Evolutionary conservation across 2,329 filamentous ascomycete genomes (phyloP).

Genomic region (Alternaria ventricosa): DNA sequence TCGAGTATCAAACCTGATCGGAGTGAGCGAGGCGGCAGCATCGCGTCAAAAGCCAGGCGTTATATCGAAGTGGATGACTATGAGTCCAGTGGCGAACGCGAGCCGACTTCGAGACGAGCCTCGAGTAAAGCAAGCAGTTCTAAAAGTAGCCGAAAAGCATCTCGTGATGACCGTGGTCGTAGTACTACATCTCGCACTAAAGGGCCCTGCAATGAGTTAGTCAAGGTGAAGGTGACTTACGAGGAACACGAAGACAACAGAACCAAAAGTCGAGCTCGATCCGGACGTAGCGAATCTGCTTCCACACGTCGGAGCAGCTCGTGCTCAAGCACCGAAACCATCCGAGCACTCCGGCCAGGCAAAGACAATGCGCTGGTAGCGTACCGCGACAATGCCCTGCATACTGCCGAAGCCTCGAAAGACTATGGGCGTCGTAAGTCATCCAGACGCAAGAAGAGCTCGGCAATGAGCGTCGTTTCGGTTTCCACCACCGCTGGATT

Average conservation of each 20-base stretch:
- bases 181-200: background rate
- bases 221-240: background rate
- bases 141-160: background rate
- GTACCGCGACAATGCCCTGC: background rate
- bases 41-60: background rate
- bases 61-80: fast-evolving
- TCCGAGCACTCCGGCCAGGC: background rate
- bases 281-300: fast-evolving
- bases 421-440: fast-evolving
- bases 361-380: fast-evolving
- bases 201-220: fast-evolving
- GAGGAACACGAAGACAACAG: background rate
- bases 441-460: background rate
- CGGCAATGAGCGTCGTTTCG: too few species aligned
- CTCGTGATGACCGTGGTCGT: background rate
- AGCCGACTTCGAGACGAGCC: background rate
- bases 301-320: background rate
- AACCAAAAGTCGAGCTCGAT: fast-evolving
- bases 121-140: background rate
- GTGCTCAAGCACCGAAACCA: background rate
- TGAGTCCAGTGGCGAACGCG: background rate
- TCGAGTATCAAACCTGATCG: background rate
- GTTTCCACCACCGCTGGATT: too few species aligned
- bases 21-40: background rate
- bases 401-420: background rate